These are phyloP conservation scores for Bipolaris sorokiniana DNA, from an alignment of 2,329 filamentous ascomycete species.

Conservation along the genomic window DNA sequence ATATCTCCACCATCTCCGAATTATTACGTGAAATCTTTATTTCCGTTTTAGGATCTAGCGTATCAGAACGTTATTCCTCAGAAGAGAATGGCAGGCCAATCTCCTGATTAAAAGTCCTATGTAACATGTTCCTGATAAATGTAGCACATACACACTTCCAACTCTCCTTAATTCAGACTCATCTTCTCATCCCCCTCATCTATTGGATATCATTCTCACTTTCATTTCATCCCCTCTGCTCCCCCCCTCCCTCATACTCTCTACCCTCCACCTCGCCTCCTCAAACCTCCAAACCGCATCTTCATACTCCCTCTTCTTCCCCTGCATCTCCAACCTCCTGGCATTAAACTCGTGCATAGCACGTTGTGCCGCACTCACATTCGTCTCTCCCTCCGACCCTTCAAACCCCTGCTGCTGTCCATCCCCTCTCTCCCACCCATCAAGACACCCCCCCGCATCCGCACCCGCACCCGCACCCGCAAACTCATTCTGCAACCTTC, in stretches of 20 bases:
- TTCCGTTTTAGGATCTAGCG: too few species aligned
- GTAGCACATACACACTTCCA: too few species aligned
- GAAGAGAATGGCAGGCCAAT: too few species aligned
- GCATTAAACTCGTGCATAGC: slow-evolving; percentile 18
- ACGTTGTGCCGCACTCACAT: slow-evolving; percentile 5
- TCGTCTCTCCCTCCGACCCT: neutral
- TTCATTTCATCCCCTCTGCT: neutral
- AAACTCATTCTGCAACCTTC: neutral
- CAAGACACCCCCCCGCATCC: neutral
- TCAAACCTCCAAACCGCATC: slow-evolving; percentile 4
- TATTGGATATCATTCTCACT: neutral
- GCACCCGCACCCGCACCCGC: neutral
- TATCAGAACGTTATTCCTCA: too few species aligned
- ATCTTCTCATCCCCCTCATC: too few species aligned
- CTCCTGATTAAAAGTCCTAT: too few species aligned
- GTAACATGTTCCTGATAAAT: too few species aligned
- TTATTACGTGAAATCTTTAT: too few species aligned
- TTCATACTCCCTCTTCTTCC: slow-evolving; percentile 4
- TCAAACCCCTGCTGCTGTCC: neutral
- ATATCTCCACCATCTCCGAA: too few species aligned
- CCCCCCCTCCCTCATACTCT: slow-evolving; percentile 4
- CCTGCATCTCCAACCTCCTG: slow-evolving; percentile 6
- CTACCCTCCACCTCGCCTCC: slow-evolving; percentile 13
- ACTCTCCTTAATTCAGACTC: too few species aligned
- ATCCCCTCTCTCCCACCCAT: neutral